Conservation (phyloP, 208 protist genomes). For the Trypanosoma avium region DNA sequence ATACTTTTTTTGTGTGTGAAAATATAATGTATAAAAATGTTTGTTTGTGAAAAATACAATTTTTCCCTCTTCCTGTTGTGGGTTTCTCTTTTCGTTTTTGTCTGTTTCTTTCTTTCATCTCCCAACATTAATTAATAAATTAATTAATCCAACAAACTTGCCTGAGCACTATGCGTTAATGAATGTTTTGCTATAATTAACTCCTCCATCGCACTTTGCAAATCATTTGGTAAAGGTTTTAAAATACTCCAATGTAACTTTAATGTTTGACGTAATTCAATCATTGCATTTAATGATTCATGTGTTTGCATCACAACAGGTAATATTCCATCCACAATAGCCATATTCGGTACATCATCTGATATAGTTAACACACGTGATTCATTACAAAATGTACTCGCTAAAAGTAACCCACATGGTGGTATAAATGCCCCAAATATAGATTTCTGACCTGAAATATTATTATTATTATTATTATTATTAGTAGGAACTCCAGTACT, state of each 20-base stretch:
- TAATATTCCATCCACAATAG: conserved; percentile 23
- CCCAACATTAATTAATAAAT: neutral
- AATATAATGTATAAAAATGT: conserved; percentile 17
- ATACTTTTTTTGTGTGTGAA: too few relatives aligned
- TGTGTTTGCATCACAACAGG: conserved; percentile 23
- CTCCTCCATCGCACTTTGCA: conserved; percentile 17
- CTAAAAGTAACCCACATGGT: conserved; percentile 19
- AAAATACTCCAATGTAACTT: conserved; percentile 12
- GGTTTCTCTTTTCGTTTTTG: neutral
- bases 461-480: neutral
- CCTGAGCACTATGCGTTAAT: conserved; percentile 17
- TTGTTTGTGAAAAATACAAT: too few relatives aligned
- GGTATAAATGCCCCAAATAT: conserved; percentile 20
- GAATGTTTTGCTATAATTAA: conserved; percentile 14
- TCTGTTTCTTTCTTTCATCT: conserved; percentile 5
- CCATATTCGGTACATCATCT: conserved; percentile 32
- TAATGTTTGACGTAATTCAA: conserved; percentile 12
- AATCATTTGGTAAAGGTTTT: conserved; percentile 7
- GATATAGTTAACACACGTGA: conserved; percentile 2
- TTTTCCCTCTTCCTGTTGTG: neutral
- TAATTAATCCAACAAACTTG: conserved; percentile 10
- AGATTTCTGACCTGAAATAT: neutral
- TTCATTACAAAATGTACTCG: conserved; percentile 18
- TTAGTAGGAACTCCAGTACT: too few relatives aligned
- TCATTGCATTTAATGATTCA: conserved; percentile 8